A percentile compares a stretch with the other conserved stretches of the same genome.
Conservation (phyloP, 2,329 filamentous ascomycete genomes). For the Hirsutella minnesotensis region DNA sequence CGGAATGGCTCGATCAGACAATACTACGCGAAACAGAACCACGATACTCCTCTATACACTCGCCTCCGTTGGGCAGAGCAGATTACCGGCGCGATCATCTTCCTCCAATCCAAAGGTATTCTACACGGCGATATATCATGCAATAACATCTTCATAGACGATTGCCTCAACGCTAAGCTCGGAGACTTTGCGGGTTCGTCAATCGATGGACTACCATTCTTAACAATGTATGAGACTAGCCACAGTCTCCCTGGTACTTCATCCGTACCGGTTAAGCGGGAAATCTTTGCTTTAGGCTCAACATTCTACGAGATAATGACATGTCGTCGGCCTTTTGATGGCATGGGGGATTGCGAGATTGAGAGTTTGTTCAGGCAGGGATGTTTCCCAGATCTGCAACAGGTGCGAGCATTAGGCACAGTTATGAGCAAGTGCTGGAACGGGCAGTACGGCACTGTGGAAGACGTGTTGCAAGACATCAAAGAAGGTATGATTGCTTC, state of each 20-base stretch:
- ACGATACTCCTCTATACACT: not conserved
- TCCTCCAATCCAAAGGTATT: conserved; percentile 2
- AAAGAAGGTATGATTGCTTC: not conserved
- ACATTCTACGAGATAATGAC: conserved; percentile 2
- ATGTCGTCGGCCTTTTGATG: not conserved
- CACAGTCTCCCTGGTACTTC: not conserved
- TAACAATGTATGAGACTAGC: conserved; percentile 3
- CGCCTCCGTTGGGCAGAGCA: not conserved
- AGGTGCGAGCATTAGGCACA: not conserved
- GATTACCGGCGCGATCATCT: not conserved
- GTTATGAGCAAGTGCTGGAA: not conserved
- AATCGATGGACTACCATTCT: conserved; percentile 1
- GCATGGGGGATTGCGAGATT: not conserved
- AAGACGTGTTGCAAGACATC: not conserved
- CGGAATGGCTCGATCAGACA: not conserved
- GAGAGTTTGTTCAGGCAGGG: not conserved
- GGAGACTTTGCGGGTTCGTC: conserved; percentile 6
- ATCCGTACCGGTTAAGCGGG: not conserved
- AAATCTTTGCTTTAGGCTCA: conserved; percentile 4
- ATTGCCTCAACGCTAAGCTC: not conserved
- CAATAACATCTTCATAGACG: conserved; percentile 5
- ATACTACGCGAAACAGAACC: not conserved
- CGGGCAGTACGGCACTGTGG: not conserved
- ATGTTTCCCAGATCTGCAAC: not conserved
- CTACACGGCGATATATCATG: conserved; percentile 4